Evolutionary conservation across 495 filamentous ascomycete species (phyloP).

Genomic region (Penicillium canescens): DNA sequence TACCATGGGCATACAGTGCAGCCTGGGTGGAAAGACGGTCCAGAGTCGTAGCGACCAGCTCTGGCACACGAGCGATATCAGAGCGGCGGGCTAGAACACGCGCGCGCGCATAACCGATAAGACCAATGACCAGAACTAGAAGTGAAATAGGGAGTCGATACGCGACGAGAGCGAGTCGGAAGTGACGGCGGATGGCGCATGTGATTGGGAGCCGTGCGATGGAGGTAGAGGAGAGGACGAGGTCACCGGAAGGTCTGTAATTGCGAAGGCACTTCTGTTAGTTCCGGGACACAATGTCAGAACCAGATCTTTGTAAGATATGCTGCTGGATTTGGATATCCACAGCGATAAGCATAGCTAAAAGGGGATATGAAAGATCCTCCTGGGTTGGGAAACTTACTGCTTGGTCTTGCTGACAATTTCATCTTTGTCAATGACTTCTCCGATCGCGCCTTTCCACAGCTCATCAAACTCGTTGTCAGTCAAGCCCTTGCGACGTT

Average conservation of each 20-base stretch:
- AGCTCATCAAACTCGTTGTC: slow-evolving; percentile 91
- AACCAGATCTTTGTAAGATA: slow-evolving; percentile 39
- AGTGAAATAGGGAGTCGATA: slow-evolving; percentile 90
- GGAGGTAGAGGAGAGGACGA: slow-evolving; percentile 68
- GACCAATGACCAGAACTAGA: slow-evolving; percentile 54
- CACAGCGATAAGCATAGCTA: slow-evolving; percentile 15
- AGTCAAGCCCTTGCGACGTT: slow-evolving; percentile 74
- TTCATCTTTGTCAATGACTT: slow-evolving; percentile 80
- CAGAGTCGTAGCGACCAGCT: slow-evolving; percentile 76
- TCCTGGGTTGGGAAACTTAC: slow-evolving; percentile 63
- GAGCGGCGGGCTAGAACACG: slow-evolving; percentile 56
- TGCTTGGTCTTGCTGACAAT: slow-evolving; percentile 66
- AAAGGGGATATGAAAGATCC: slow-evolving; percentile 25
- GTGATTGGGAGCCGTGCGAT: slow-evolving; percentile 83
- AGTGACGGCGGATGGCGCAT: slow-evolving; percentile 85
- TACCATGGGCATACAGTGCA: slow-evolving; percentile 67
- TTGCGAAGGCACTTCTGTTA: slow-evolving; percentile 73
- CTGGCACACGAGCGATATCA: slow-evolving; percentile 70
- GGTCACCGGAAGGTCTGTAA: slow-evolving; percentile 63
- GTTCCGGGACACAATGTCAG: slow-evolving; percentile 55
- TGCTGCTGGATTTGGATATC: slow-evolving; percentile 18
- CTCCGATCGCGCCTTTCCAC: slow-evolving; percentile 83
- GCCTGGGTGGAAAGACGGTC: slow-evolving; percentile 82
- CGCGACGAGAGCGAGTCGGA: slow-evolving; percentile 89
- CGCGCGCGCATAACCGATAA: slow-evolving; percentile 56